These are phyloP conservation scores for Luvunga scandens DNA, from an alignment of 345 rosid species.

Conservation along the genomic window DNA sequence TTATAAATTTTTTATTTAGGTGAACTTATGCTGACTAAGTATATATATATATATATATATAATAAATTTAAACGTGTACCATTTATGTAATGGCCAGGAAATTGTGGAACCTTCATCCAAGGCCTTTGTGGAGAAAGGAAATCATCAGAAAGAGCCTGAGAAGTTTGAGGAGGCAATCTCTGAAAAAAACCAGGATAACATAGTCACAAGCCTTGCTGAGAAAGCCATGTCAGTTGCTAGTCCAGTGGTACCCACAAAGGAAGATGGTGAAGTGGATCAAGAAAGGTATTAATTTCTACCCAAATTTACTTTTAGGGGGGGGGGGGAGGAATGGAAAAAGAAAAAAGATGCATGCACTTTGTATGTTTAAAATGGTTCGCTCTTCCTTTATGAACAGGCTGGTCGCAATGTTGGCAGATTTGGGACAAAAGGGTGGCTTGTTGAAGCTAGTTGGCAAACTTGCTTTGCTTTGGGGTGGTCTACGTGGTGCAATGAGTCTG, in stretches of 20 bases:
- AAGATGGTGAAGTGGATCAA: constrained; percentile 90
- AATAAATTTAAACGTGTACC: too few species aligned
- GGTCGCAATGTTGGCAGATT: constrained; percentile 78
- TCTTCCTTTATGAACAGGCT: constrained; percentile 49
- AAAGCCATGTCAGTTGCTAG: constrained; percentile 93
- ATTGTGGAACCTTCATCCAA: constrained; percentile 27
- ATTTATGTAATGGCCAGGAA: constrained; percentile 11
- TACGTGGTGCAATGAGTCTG: constrained; percentile 95
- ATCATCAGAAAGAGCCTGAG: constrained; percentile 30
- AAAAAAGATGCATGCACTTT: background rate
- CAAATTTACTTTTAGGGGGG: background rate
- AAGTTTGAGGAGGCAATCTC: constrained; percentile 37
- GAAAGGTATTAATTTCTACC: constrained; percentile 53
- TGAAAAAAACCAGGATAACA: constrained; percentile 40
- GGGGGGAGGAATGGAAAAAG: too few species aligned
- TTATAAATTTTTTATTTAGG: background rate
- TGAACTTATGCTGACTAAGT: background rate
- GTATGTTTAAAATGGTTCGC: constrained; percentile 11
- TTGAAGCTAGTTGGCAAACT: constrained; percentile 79
- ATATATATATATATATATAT: background rate
- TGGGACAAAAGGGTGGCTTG: constrained; percentile 95
- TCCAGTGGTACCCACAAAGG: constrained; percentile 94
- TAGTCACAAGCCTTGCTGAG: constrained; percentile 85
- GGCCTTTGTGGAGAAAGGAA: constrained; percentile 34
- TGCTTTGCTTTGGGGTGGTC: constrained; percentile 99